A percentile compares a stretch with the other conserved stretches of the same genome.
Evolutionary conservation across 176 grass and related monocot species (phyloP).

Genomic region (Eleusine indica): DNA sequence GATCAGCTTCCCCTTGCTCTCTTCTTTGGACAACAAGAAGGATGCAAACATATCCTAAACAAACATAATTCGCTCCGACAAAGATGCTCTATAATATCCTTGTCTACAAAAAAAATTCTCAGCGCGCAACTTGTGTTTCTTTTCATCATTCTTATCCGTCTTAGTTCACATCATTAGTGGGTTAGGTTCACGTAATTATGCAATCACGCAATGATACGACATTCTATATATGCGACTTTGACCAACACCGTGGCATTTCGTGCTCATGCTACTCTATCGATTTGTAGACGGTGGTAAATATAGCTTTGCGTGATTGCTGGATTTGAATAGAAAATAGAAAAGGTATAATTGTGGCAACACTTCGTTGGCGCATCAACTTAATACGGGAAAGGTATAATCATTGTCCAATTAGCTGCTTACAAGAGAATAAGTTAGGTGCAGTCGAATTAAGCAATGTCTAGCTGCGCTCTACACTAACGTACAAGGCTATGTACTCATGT

Average conservation of each 20-base stretch:
- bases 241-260: neutral
- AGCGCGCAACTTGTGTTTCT: neutral
- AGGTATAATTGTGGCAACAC: neutral
- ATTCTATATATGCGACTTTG: slow-evolving; percentile 30
- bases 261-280: neutral
- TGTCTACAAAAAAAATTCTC: neutral
- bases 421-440: no score
- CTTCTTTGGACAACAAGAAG: slow-evolving; percentile 1
- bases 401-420: no score
- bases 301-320: neutral
- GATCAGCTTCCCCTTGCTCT: neutral
- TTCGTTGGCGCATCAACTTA: slow-evolving; percentile 21
- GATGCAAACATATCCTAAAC: neutral
- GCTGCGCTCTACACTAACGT: no score
- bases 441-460: no score
- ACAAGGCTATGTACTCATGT: neutral
- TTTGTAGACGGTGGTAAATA: neutral
- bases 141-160: neutral
- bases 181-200: slow-evolving; percentile 50
- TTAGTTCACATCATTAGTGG: slow-evolving; percentile 8
- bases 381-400: neutral
- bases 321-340: neutral
- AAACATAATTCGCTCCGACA: slow-evolving; percentile 13
- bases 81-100: slow-evolving; percentile 16
- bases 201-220: slow-evolving; percentile 26